Percentiles rank a stretch among this genome's conserved stretches.
Evolutionary conservation across 108 stramenopile species (phyloP).

Genomic region (Phaeodactylum tricornutum): DNA sequence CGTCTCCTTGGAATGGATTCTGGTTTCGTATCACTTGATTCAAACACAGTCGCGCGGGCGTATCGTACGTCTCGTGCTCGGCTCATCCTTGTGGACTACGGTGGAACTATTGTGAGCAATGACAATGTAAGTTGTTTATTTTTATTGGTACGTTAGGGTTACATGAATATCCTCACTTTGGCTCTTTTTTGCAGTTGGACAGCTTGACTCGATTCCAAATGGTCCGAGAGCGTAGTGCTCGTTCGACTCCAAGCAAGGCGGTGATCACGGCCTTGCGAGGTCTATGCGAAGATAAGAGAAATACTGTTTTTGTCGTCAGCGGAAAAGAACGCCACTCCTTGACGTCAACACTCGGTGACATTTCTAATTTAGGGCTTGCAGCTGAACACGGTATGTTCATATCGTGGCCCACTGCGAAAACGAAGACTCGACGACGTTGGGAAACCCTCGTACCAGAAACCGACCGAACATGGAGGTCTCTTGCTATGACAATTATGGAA

Average conservation of each 20-base stretch:
- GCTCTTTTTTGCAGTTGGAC: slow-evolving; percentile 38
- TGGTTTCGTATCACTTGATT: slow-evolving; percentile 58
- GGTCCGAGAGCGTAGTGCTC: slow-evolving; percentile 79
- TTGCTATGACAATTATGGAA: slow-evolving; percentile 86
- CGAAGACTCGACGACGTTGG: slow-evolving; percentile 53
- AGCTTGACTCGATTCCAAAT: slow-evolving; percentile 78
- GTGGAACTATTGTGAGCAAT: slow-evolving; percentile 90
- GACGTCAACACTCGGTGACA: slow-evolving; percentile 62
- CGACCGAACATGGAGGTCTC: slow-evolving; percentile 76
- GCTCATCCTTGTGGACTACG: slow-evolving; percentile 93
- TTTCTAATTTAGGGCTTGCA: slow-evolving; percentile 82
- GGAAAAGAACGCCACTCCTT: slow-evolving; percentile 83
- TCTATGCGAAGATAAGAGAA: slow-evolving; percentile 75
- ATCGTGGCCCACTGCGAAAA: slow-evolving; percentile 69
- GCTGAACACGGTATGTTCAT: slow-evolving; percentile 92
- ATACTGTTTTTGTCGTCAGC: slow-evolving; percentile 85
- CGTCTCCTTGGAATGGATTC: slow-evolving; percentile 86
- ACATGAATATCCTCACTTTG: not conserved
- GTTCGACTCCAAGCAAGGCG: slow-evolving; percentile 50
- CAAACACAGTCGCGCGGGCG: slow-evolving; percentile 53
- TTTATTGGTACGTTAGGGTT: not conserved
- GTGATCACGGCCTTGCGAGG: slow-evolving; percentile 67
- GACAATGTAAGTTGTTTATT: slow-evolving; percentile 67
- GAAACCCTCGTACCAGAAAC: slow-evolving; percentile 83
- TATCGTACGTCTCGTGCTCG: slow-evolving; percentile 65